Evolutionary conservation across 495 filamentous ascomycete genomes (phyloP), one percentile per base, ranked within the genome.

Genomic region (Penicillium silybi): DNA sequence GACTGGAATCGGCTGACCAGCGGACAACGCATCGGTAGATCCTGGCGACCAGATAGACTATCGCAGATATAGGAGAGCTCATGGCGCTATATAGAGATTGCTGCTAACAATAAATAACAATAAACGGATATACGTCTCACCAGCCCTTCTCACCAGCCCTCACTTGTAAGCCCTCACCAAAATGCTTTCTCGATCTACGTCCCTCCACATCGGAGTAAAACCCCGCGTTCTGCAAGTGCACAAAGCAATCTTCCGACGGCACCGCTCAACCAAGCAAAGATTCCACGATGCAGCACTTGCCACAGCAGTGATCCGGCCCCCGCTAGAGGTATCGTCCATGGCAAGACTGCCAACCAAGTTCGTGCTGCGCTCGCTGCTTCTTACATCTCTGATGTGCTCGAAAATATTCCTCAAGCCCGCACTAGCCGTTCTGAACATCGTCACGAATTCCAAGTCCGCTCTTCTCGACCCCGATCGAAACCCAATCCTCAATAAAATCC

Each of bases 371-470:
- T 89, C 88, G 11, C 74, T 90, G 47, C 71, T 85, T 47, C 83
- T 89, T 27, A 89, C 85, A n/a, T 80, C 80, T 16, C 72, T 95
- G 45, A 92, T 90, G 16, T 86, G 85, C 3, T 90, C 86, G 0
- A 85, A 82, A 0, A 78, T 82, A 0, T 77, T 95, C 17, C 76
- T 95, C 15, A 68, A 67, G 9, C 81, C 85, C 3, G 87, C 83
- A 3, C 71, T 90, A 3, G 68, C 73, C 25, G 52, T 85, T 22
- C 83, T 92, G 63, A 78, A 77, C 7, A 53, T 75, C 13, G 76
- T 92, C 52, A 82, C 87, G 18, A 71, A 85, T 52, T 83, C 84
- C 17, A 79, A 77, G 20, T 80, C 66, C n/a, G 69, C 78, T 1
- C 32, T 82, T 1, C 68, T 86, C 15, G 80, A 81, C 56, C 80